Evolutionary conservation across 306 rosid genomes (phyloP), one percentile per base, ranked within the genome.

Genomic region (Lagenaria siceraria): DNA sequence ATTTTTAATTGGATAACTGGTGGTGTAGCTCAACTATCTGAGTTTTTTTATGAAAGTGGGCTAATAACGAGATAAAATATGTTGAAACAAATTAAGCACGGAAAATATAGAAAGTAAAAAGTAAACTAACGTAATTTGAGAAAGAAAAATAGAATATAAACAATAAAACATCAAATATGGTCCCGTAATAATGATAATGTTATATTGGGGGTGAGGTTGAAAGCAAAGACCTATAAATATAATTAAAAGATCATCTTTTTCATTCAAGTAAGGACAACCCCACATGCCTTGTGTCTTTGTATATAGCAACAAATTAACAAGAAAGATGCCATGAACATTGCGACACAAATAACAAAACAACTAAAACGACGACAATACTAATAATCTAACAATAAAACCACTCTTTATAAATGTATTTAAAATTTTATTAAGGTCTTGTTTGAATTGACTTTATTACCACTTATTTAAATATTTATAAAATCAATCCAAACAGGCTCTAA

Each of bases 261-360:
- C 9, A 69, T 42, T 33, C 17, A 9, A 66, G 18, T 11, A 43
- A 69, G 75, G 56, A 43, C 55, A 43, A 24, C 75, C 75, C 36
- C 75, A 69, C 75, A 69, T 69, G 75, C 75, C 33, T 68, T 69
- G 21, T 69, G 75, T 69, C 55, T 69, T 40, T 66, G 4, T 36
- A 38, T 19, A 66, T 38, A 66, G 8, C 74, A 38, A n/a, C 54
- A 69, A 42, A 40, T 0, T 17, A 31, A 17, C 4, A 21, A 65
- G 0, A 8, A 63, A 63, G 24, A 63, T 31, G 46, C 70, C 70
- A 31, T 14, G 8, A 65, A 65, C 15, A 42, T 21, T 21, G 33
- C 54, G 74, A 68, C 74, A 68, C 74, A n/a, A 22, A 68, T 21
- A 68, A 68, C 54, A 40, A 68, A 42, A 38, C 54, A 42, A 36